Base-by-base conservation (phyloP, 2,329 filamentous ascomycete species). In the Plectosphaerella plurivora region DNA sequence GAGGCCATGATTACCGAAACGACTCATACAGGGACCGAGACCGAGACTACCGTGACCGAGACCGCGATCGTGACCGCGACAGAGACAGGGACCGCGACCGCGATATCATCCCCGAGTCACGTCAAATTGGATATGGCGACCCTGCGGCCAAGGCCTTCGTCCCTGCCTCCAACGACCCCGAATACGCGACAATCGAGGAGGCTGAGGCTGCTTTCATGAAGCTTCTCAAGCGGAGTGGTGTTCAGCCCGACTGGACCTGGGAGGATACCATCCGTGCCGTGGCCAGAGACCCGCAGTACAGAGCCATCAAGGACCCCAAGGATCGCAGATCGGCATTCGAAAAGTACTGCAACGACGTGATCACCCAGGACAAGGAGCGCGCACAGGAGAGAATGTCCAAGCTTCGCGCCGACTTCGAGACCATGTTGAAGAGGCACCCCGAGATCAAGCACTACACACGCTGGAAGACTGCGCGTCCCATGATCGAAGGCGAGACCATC, bases 391-490 rank as follows among this genome's bases (percentile, higher is more conserved):
- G 94, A 66, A 80, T 96, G 69, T 81, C 89, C 62, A 97, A 97
- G 75, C 80, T 97, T 65, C 89, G 91, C 63, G 81, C 89, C 69
- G 94, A 97, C 76, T 99, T 99, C 71, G 88, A 88, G 60, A 92
- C 87, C 51, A 99, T 99, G 94, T 81, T 99, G 60, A 91, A 88
- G 72, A 92, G 91, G 59, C 93, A 99, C 69, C 91, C 92, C 55
- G 94, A 99, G 70, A 97, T 99, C 71, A 94, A 92, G 70, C 85
- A 97, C 68, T 97, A 95, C 70, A 97, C 93, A 42, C 88, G 91
- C 56, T 99, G 94, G 94, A 96, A 91, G 79, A 97, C 91, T 15
- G 94, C 93, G 50, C 86, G 90, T 48, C 91, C 91, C 10, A 95
- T 97, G 58, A 91, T 99, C 57, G 91, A 97, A 70, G 88, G 88